A percentile compares a stretch with the other conserved stretches of the same genome.
These are phyloP conservation scores for Singerocomus inundabilis DNA, from an alignment of 1,284 basidiomycete species.

Conservation along the genomic window DNA sequence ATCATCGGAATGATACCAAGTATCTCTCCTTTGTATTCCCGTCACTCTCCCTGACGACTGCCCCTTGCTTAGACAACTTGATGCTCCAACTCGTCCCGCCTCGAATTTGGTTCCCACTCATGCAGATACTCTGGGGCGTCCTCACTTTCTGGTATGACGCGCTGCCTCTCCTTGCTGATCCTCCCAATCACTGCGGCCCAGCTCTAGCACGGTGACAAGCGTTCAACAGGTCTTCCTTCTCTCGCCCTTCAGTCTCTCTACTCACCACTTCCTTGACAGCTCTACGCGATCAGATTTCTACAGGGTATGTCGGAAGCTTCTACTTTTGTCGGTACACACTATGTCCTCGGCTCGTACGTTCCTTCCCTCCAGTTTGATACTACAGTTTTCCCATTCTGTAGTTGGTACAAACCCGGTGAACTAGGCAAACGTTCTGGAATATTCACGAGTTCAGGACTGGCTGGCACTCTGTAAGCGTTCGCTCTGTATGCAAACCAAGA, in stretches of 20 bases:
- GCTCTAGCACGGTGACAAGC: conserved; percentile 55
- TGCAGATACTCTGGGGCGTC: conserved; percentile 65
- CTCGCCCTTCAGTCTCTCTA: not conserved
- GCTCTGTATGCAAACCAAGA: not conserved
- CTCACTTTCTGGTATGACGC: conserved; percentile 56
- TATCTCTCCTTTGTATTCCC: conserved; percentile 23
- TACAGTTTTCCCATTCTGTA: conserved; percentile 20
- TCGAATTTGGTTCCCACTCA: conserved; percentile 62
- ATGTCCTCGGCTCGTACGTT: conserved; percentile 65
- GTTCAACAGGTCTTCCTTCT: conserved; percentile 48
- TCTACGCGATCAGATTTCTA: conserved; percentile 73
- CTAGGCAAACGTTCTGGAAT: conserved; percentile 71
- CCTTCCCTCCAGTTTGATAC: not conserved
- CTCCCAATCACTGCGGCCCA: conserved; percentile 22
- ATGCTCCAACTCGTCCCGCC: conserved; percentile 61
- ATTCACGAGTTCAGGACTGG: conserved; percentile 66
- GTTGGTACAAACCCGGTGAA: conserved; percentile 70
- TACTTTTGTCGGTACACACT: conserved; percentile 74
- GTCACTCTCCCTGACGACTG: not conserved
- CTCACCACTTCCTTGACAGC: conserved; percentile 36
- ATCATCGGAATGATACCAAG: conserved; percentile 73
- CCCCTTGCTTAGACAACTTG: conserved; percentile 48
- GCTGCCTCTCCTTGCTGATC: not conserved
- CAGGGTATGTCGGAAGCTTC: conserved; percentile 73
- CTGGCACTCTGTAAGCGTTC: conserved; percentile 55